These are phyloP conservation scores for Entomortierella beljakovae DNA, from an alignment of 192 early-diverging fungal species.

Conservation along the genomic window DNA sequence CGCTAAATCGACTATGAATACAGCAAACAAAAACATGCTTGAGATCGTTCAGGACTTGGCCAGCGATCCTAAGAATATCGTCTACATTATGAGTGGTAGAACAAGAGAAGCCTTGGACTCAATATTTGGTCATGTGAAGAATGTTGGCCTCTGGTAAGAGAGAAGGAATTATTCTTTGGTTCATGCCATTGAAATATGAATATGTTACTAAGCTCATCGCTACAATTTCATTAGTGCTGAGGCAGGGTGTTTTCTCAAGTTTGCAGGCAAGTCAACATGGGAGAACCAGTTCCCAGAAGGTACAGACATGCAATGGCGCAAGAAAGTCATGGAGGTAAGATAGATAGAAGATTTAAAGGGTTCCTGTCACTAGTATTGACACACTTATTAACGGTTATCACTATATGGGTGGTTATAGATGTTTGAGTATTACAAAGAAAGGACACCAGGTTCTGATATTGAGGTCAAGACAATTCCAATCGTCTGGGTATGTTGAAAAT, in stretches of 20 bases:
- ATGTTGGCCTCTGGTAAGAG: conserved; percentile 68
- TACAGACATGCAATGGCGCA: conserved; percentile 43
- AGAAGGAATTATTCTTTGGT: background rate
- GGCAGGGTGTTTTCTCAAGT: conserved; percentile 78
- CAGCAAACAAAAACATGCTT: conserved; percentile 73
- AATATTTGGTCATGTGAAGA: conserved; percentile 71
- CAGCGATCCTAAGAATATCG: conserved; percentile 72
- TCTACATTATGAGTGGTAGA: conserved; percentile 83
- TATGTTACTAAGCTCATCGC: background rate
- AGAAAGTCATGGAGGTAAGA: conserved; percentile 51
- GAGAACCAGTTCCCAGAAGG: conserved; percentile 74
- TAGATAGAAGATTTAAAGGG: background rate
- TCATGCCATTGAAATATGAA: too few relatives aligned
- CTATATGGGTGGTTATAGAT: conserved; percentile 55
- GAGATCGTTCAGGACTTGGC: conserved; percentile 63
- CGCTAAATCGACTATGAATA: conserved; percentile 41
- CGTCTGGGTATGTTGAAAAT: conserved; percentile 76
- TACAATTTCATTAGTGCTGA: conserved; percentile 66
- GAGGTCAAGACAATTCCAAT: conserved; percentile 79
- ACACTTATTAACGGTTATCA: background rate
- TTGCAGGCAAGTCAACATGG: conserved; percentile 72
- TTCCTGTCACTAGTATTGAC: too few relatives aligned
- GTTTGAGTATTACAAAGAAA: conserved; percentile 85
- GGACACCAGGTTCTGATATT: conserved; percentile 83
- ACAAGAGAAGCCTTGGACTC: conserved; percentile 72